Conservation (phyloP, 805 yeast species). For the Torulaspora microellipsoides region DNA sequence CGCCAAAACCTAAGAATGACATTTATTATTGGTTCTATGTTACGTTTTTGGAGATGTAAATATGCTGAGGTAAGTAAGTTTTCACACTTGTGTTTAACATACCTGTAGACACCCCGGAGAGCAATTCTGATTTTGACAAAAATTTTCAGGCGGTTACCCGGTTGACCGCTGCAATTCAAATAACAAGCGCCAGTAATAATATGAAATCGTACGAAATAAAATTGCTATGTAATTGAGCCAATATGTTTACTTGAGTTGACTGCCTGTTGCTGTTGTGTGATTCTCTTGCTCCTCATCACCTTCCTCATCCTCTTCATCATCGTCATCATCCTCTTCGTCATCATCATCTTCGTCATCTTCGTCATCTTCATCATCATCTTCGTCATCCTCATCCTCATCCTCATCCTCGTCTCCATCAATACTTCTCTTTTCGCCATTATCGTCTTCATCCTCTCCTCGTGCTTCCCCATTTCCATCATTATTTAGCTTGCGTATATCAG, state of each 20-base stretch:
- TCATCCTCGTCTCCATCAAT: constrained; percentile 33
- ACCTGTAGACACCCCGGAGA: background rate
- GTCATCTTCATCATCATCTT: constrained; percentile 11
- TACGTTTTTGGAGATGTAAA: too few relatives aligned
- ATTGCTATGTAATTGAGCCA: too few relatives aligned
- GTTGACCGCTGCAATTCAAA: background rate
- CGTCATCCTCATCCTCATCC: constrained; percentile 5
- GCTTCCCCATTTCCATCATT: constrained; percentile 39
- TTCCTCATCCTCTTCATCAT: constrained; percentile 5
- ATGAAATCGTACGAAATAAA: too few relatives aligned
- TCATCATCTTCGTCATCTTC: constrained; percentile 6
- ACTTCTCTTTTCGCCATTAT: constrained; percentile 40
- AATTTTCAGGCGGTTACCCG: background rate
- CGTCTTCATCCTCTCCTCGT: constrained; percentile 41
- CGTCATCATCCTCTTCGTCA: constrained; percentile 12
- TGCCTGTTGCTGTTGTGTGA: too few relatives aligned
- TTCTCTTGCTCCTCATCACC: background rate
- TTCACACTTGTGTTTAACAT: too few relatives aligned
- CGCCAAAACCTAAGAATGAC: constrained; percentile 76
- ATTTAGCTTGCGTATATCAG: constrained; percentile 31
- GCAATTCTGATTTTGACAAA: background rate
- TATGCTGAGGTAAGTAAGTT: too few relatives aligned
- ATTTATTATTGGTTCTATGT: constrained; percentile 31
- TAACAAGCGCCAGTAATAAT: too few relatives aligned
- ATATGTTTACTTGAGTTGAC: too few relatives aligned